A percentile compares a stretch with the other conserved stretches of the same genome.
Evolutionary conservation across 2,329 filamentous ascomycete species (phyloP).

Genomic region (Rutstroemia sp.): DNA sequence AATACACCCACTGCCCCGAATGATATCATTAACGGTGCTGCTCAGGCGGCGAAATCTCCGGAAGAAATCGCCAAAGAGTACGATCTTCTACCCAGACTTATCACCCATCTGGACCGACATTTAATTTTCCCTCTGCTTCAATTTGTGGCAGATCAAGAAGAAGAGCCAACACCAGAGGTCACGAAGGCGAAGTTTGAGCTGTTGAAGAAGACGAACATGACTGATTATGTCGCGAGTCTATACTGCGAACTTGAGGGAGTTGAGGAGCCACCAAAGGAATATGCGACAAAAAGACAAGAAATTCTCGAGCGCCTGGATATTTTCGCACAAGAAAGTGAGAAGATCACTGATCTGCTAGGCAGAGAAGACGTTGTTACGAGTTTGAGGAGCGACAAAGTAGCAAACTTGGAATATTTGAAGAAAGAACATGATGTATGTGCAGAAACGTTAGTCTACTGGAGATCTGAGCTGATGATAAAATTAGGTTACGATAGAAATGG

Average conservation of each 20-base stretch:
- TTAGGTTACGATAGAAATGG: constrained; percentile 85
- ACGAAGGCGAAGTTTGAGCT: constrained; percentile 86
- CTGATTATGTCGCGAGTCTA: constrained; percentile 88
- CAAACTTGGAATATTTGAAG: constrained; percentile 97
- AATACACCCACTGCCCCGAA: constrained; percentile 23
- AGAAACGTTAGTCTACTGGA: neutral
- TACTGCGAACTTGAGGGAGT: constrained; percentile 84
- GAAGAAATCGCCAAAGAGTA: constrained; percentile 42
- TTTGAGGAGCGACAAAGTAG: constrained; percentile 91
- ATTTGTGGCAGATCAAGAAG: constrained; percentile 76
- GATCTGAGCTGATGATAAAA: constrained; percentile 12
- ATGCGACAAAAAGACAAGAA: constrained; percentile 80
- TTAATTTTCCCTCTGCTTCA: constrained; percentile 94
- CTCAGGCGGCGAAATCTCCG: constrained; percentile 37
- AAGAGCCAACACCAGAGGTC: constrained; percentile 67
- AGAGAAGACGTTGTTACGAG: constrained; percentile 87
- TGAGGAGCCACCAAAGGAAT: constrained; percentile 73
- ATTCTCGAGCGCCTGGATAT: constrained; percentile 77
- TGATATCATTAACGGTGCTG: constrained; percentile 12
- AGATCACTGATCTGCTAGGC: constrained; percentile 79
- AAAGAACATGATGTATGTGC: constrained; percentile 78
- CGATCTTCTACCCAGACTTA: constrained; percentile 72
- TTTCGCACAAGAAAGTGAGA: constrained; percentile 79
- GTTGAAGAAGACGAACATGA: constrained; percentile 97
- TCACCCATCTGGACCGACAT: constrained; percentile 89